Conservation (phyloP, 345 rosid genomes). For the rapeseed (Brassica napus) region Da-Ae NC_063449.1:41487001-41487500, state of each 20-base stretch:
- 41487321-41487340: background rate
- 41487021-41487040: too few species aligned
- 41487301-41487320: background rate
- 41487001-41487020: too few species aligned
- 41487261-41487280: background rate
- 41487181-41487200: background rate
- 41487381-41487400: conserved; percentile 4
- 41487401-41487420: background rate
- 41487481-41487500: background rate
- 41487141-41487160: background rate
- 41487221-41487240: conserved; percentile 6
- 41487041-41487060: too few species aligned
- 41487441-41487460: background rate
- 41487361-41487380: conserved; percentile 1
- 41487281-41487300: background rate
- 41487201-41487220: background rate
- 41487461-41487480: background rate
- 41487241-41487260: background rate
- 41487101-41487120: too few species aligned
- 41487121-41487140: too few species aligned
- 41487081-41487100: too few species aligned
- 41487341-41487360: background rate
- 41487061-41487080: too few species aligned
- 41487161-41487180: background rate
- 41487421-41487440: background rate